These are phyloP conservation scores for Suhomyces kunorum DNA, from an alignment of 1,139 yeast genomes.

Conservation along the genomic window DNA sequence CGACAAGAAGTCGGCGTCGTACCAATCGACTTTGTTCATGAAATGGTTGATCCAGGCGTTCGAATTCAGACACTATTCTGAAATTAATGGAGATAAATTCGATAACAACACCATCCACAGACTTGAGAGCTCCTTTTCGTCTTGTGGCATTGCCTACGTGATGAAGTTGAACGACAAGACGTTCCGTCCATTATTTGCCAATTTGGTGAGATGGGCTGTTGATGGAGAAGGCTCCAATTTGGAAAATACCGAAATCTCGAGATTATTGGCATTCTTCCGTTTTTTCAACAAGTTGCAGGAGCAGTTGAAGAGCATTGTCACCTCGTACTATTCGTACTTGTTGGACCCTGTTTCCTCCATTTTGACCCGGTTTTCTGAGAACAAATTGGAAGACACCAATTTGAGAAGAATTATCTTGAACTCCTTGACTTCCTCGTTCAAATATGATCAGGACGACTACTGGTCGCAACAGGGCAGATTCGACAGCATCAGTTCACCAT, in stretches of 20 bases:
- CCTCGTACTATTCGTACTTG: slow-evolving; percentile 83
- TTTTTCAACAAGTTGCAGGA: slow-evolving; percentile 85
- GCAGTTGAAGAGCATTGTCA: slow-evolving; percentile 79
- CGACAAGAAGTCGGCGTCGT: slow-evolving; percentile 73
- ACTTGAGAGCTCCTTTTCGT: slow-evolving; percentile 74
- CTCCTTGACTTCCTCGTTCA: slow-evolving; percentile 76
- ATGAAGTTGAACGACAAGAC: slow-evolving; percentile 91
- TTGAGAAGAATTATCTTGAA: slow-evolving; percentile 71
- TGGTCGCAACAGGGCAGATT: slow-evolving; percentile 91
- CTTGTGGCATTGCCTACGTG: slow-evolving; percentile 73
- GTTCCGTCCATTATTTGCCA: slow-evolving; percentile 89
- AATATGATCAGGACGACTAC: slow-evolving; percentile 88
- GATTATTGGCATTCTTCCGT: slow-evolving; percentile 76
- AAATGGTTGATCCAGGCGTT: slow-evolving; percentile 71
- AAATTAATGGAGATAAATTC: slow-evolving; percentile 38
- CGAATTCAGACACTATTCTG: slow-evolving; percentile 59
- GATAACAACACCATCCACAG: slow-evolving; percentile 77
- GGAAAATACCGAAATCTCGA: slow-evolving; percentile 48
- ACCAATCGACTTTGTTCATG: slow-evolving; percentile 70
- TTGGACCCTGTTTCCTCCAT: slow-evolving; percentile 67
- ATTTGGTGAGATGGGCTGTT: slow-evolving; percentile 90
- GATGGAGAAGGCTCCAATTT: slow-evolving; percentile 69
- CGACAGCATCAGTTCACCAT: slow-evolving; percentile 62
- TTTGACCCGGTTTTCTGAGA: slow-evolving; percentile 48
- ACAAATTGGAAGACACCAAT: slow-evolving; percentile 50